Evolutionary conservation across 805 yeast species (phyloP).

Genomic region (Debaryomyces hansenii): DNA sequence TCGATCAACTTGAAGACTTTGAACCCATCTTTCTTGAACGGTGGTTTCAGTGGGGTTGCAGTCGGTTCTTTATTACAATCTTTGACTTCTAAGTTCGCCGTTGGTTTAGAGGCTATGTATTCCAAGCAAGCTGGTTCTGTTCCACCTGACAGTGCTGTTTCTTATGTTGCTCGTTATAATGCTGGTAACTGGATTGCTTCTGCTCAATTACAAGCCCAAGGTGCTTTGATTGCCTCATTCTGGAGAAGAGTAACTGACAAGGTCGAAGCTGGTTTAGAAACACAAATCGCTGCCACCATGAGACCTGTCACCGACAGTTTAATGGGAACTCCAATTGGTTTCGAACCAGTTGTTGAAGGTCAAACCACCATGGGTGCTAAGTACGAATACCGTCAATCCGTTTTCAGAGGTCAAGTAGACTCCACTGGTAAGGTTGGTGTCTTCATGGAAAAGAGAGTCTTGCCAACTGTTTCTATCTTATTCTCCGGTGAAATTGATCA

Average conservation of each 20-base stretch:
- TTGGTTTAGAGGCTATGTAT: slow-evolving; percentile 93
- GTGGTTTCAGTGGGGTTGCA: slow-evolving; percentile 80
- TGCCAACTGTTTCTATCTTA: slow-evolving; percentile 85
- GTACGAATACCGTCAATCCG: slow-evolving; percentile 95
- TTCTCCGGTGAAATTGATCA: slow-evolving; percentile 95
- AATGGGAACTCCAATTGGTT: slow-evolving; percentile 77
- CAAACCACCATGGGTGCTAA: slow-evolving; percentile 93
- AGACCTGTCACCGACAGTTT: slow-evolving; percentile 72
- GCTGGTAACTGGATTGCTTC: slow-evolving; percentile 90
- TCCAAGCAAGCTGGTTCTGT: slow-evolving; percentile 70
- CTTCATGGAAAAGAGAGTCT: slow-evolving; percentile 87
- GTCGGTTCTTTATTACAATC: slow-evolving; percentile 91
- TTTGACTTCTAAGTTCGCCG: slow-evolving; percentile 74
- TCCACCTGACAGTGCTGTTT: slow-evolving; percentile 83
- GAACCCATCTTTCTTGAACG: slow-evolving; percentile 79
- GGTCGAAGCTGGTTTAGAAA: slow-evolving; percentile 93
- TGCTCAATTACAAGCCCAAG: slow-evolving; percentile 91
- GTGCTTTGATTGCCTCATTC: slow-evolving; percentile 84
- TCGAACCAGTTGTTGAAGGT: slow-evolving; percentile 86
- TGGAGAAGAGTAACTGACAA: slow-evolving; percentile 92
- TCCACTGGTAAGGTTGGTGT: slow-evolving; percentile 88
- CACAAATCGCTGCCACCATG: slow-evolving; percentile 75
- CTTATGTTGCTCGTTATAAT: slow-evolving; percentile 87
- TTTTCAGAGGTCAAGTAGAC: slow-evolving; percentile 93
- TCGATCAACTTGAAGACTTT: slow-evolving; percentile 86